Evolutionary conservation across 441 rosid species (phyloP).

Genomic region (Gossypium schwendimanii): DNA sequence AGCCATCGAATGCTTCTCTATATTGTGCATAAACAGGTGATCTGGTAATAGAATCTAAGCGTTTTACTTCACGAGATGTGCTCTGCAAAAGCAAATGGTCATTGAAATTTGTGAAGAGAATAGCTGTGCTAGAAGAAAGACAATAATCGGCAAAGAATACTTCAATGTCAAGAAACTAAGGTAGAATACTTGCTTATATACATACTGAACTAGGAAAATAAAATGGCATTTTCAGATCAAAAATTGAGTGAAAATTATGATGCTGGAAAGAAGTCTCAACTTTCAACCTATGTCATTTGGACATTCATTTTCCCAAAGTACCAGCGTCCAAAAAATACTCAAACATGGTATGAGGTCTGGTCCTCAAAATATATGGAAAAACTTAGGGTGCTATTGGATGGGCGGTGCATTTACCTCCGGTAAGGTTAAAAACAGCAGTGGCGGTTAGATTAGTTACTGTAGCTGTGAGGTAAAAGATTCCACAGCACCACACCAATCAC

Average conservation of each 20-base stretch:
- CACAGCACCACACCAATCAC: too few relatives aligned
- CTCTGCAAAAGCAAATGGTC: constrained; percentile 36
- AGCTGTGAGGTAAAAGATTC: too few relatives aligned
- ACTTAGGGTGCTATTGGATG: background rate
- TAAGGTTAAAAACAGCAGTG: too few relatives aligned
- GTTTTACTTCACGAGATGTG: constrained; percentile 90
- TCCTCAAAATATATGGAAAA: background rate
- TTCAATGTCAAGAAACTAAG: background rate
- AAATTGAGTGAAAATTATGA: background rate
- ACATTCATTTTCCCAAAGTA: background rate
- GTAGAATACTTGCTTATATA: background rate
- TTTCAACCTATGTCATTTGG: background rate
- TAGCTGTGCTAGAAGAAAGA: background rate
- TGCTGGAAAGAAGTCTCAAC: background rate
- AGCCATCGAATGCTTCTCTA: constrained; percentile 90
- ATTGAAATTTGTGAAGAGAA: background rate
- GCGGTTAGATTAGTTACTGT: too few relatives aligned
- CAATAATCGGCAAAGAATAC: background rate
- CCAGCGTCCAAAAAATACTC: background rate
- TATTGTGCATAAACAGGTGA: constrained; percentile 95
- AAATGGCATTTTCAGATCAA: background rate
- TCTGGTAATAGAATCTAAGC: constrained; percentile 84
- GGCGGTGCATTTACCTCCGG: too few relatives aligned
- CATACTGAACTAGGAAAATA: background rate
- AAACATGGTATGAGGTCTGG: background rate